phyloP scores from a whole-genome alignment of 495 filamentous ascomycete species.

The Podospora didyma region DNA sequence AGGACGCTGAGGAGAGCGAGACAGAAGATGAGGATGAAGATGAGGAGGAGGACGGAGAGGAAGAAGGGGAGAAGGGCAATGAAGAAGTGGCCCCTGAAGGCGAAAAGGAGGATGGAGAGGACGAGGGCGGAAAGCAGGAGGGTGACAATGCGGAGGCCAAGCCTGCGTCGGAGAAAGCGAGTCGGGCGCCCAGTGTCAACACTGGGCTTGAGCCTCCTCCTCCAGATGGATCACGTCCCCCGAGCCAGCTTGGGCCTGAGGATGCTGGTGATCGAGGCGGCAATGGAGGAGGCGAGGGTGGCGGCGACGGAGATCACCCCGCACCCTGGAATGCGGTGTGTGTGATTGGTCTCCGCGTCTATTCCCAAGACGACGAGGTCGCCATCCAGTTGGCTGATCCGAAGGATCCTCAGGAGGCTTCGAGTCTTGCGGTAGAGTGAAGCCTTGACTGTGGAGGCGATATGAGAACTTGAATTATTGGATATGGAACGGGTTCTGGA shows the following conservation, averaged over 20 bases:
- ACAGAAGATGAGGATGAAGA: constrained; percentile 4
- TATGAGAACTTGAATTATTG: not conserved
- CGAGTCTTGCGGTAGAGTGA: constrained; percentile 6
- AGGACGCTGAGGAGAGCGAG: not conserved
- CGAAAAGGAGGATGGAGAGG: not conserved
- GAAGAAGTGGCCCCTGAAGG: not conserved
- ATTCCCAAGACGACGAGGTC: constrained; percentile 35
- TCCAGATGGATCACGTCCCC: no score
- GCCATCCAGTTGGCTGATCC: constrained; percentile 35
- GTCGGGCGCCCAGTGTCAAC: not conserved
- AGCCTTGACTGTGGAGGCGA: not conserved
- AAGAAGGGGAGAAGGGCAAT: not conserved
- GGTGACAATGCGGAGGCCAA: not conserved
- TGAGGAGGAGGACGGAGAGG: not conserved
- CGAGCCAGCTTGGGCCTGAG: no score
- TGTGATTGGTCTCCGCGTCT: constrained; percentile 48
- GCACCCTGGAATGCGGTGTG: constrained; percentile 51
- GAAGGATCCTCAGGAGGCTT: constrained; percentile 20
- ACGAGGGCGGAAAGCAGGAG: not conserved
- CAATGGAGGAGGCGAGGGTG: no score
- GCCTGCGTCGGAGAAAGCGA: not conserved
- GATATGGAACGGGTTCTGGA: not conserved
- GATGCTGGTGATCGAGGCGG: no score
- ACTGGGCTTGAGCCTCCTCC: not conserved
- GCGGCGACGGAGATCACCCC: not conserved